These are phyloP conservation scores for Apiotrichum akiyoshidainum DNA, from an alignment of 1,284 basidiomycete species.

Conservation along the genomic window DNA sequence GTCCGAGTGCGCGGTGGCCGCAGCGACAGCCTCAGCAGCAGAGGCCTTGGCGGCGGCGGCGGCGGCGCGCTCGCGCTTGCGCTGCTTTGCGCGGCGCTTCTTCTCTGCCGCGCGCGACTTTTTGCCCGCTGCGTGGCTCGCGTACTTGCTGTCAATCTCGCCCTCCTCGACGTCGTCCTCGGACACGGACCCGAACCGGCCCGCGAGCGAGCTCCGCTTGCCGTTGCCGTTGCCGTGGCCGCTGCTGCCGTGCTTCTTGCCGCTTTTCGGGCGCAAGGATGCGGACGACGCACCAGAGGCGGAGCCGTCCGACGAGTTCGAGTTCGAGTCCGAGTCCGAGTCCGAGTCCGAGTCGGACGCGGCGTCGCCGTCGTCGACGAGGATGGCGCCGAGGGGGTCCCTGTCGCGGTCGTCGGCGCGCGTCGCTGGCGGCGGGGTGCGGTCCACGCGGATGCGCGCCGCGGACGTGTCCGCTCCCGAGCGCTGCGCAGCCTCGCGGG, in stretches of 20 bases:
- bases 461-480: not conserved
- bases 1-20: not conserved
- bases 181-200: no score
- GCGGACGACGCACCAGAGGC: not conserved
- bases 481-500: not conserved
- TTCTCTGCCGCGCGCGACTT: not conserved
- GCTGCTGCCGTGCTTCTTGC: no score
- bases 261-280: no score
- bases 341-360: not conserved
- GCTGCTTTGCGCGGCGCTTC: no score
- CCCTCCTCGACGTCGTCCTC: not conserved
- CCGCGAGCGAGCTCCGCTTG: no score
- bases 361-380: conserved; percentile 1
- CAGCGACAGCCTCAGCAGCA: no score
- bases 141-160: not conserved
- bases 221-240: no score
- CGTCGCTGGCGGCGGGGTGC: conserved; percentile 1
- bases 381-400: not conserved
- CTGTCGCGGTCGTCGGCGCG: not conserved
- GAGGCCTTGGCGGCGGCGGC: not conserved
- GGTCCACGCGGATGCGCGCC: not conserved
- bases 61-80: not conserved
- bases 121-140: not conserved
- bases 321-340: not conserved
- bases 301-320: not conserved